Percentiles rank a stretch among this genome's conserved stretches.
Evolutionary conservation across 805 yeast species (phyloP).

Genomic region (Danielozyma ontarioensis): DNA sequence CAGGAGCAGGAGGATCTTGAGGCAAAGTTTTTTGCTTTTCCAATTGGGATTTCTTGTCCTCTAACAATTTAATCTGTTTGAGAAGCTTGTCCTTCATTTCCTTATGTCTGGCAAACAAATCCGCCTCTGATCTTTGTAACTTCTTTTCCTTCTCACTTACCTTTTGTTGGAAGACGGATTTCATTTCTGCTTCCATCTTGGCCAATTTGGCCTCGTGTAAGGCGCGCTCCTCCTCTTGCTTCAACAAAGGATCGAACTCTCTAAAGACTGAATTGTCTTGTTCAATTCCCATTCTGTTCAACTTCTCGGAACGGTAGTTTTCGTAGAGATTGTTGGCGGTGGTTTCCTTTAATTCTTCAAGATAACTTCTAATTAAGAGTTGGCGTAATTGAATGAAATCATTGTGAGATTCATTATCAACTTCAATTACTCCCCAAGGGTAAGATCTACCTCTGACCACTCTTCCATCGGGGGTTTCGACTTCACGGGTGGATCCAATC

Average conservation of each 20-base stretch:
- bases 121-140: slow-evolving; percentile 94
- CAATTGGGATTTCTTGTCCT: slow-evolving; percentile 81
- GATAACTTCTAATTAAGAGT: slow-evolving; percentile 78
- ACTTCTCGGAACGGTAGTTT: slow-evolving; percentile 80
- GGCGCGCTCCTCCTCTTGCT: slow-evolving; percentile 90
- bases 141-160: slow-evolving; percentile 96
- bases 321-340: slow-evolving; percentile 78
- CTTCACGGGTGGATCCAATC: slow-evolving; percentile 78
- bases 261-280: slow-evolving; percentile 92
- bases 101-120: slow-evolving; percentile 88
- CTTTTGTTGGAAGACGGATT: slow-evolving; percentile 91
- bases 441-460: slow-evolving; percentile 84
- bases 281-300: slow-evolving; percentile 74
- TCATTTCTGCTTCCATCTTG: slow-evolving; percentile 95
- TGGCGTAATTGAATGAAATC: slow-evolving; percentile 89
- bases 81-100: slow-evolving; percentile 94
- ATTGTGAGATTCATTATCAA: slow-evolving; percentile 89
- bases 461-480: slow-evolving; percentile 69
- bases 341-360: slow-evolving; percentile 89
- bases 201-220: slow-evolving; percentile 91
- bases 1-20: slow-evolving; percentile 45
- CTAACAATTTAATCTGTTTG: slow-evolving; percentile 83
- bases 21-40: slow-evolving; percentile 55
- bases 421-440: slow-evolving; percentile 97
- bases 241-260: slow-evolving; percentile 88